These are phyloP conservation scores for Cutaneotrichosporon cavernicola DNA, from an alignment of 1,284 basidiomycete genomes.

Conservation along the genomic window DNA sequence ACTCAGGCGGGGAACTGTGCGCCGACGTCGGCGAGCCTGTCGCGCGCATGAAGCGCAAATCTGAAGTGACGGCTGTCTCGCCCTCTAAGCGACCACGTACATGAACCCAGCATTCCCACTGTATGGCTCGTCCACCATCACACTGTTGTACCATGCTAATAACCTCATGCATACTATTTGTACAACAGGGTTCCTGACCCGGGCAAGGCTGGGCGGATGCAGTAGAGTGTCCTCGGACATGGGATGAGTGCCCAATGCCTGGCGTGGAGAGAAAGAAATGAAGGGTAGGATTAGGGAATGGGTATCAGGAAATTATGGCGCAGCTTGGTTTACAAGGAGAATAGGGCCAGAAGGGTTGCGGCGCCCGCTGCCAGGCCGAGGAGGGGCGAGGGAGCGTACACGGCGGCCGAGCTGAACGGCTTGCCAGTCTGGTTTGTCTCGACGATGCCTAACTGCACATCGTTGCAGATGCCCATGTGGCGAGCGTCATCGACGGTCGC, in stretches of 20 bases:
- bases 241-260: background rate
- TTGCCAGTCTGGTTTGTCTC: background rate
- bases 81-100: conserved; percentile 4
- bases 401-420: background rate
- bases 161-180: conserved; percentile 17
- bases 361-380: background rate
- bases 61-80: background rate
- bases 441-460: conserved; percentile 19
- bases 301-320: background rate
- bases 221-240: conserved; percentile 3
- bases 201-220: background rate
- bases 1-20: background rate
- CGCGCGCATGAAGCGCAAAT: conserved; percentile 17
- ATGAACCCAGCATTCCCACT: background rate
- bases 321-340: background rate
- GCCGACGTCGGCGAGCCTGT: background rate
- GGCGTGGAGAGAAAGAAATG: background rate
- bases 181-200: conserved; percentile 11
- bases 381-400: background rate
- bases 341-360: conserved; percentile 3
- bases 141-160: conserved; percentile 8
- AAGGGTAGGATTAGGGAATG: background rate
- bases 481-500: conserved; percentile 17
- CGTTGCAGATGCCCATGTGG: conserved; percentile 16
- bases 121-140: background rate